Evolutionary conservation across 1,284 basidiomycete species (phyloP).

Genomic region (Boletus semigastroideus): DNA sequence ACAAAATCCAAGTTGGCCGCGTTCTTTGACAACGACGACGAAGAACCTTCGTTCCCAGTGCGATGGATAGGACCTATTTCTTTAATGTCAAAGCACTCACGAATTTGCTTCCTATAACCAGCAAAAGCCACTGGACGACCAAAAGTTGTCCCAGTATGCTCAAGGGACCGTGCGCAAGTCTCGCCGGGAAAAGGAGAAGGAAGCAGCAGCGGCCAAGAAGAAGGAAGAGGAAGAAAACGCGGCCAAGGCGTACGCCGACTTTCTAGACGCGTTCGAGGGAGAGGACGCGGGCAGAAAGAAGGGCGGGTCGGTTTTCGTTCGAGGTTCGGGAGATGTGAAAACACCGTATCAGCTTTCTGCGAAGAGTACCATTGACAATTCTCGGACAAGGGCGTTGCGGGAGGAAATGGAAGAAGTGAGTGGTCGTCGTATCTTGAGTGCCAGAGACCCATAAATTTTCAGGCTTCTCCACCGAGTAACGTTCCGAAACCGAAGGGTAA

Average conservation of each 20-base stretch:
- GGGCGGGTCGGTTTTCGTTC: conserved; percentile 70
- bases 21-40: conserved; percentile 80
- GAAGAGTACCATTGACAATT: conserved; percentile 25
- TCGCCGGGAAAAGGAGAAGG: conserved; percentile 81
- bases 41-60: conserved; percentile 81
- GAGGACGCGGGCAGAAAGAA: conserved; percentile 56
- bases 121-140: conserved; percentile 77
- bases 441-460: conserved; percentile 4
- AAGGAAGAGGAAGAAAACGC: conserved; percentile 80
- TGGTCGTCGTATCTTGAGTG: not conserved
- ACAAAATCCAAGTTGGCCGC: conserved; percentile 73
- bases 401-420: conserved; percentile 35
- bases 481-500: conserved; percentile 79
- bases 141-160: conserved; percentile 74
- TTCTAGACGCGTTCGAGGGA: conserved; percentile 82
- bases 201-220: conserved; percentile 85
- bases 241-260: conserved; percentile 81
- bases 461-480: conserved; percentile 53
- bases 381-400: conserved; percentile 33
- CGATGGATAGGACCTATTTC: conserved; percentile 71
- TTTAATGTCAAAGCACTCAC: conserved; percentile 53
- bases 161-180: conserved; percentile 77
- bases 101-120: conserved; percentile 46
- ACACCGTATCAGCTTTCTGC: conserved; percentile 47
- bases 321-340: conserved; percentile 57